A percentile compares a stretch with the other conserved stretches of the same genome.
phyloP scores from a whole-genome alignment of 1,284 basidiomycete species.

The Lignosus rhinocerotis region DNA sequence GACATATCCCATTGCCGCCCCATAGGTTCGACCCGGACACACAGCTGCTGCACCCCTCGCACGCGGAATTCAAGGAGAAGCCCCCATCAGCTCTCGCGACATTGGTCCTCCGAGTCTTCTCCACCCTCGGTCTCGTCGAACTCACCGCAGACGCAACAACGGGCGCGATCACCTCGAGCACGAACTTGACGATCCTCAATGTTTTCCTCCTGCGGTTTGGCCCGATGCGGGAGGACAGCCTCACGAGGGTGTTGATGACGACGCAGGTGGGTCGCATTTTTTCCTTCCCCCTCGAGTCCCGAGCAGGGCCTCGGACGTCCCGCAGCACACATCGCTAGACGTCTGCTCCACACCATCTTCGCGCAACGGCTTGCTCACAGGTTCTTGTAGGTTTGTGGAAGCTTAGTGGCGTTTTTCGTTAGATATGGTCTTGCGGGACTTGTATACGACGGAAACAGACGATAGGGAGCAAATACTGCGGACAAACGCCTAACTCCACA shows the following conservation, averaged over 20 bases:
- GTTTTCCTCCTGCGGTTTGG: slow-evolving; percentile 77
- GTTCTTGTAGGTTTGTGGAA: slow-evolving; percentile 46
- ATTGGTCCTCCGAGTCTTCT: slow-evolving; percentile 58
- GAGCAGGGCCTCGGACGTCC: too few species aligned
- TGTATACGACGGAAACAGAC: slow-evolving; percentile 87
- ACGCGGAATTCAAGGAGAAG: slow-evolving; percentile 56
- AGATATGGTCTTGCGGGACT: slow-evolving; percentile 86
- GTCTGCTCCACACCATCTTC: too few species aligned
- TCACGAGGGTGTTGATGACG: slow-evolving; percentile 72
- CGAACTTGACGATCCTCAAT: slow-evolving; percentile 82
- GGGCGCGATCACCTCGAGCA: slow-evolving; percentile 64
- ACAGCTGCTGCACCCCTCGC: slow-evolving; percentile 75
- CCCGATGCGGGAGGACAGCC: slow-evolving; percentile 76
- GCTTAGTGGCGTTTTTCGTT: slow-evolving; percentile 76
- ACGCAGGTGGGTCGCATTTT: slow-evolving; percentile 56
- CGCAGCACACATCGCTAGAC: too few species aligned
- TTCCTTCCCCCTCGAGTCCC: neutral
- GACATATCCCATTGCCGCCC: slow-evolving; percentile 10
- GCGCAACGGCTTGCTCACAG: neutral
- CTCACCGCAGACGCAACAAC: slow-evolving; percentile 57
- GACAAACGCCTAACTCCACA: too few species aligned
- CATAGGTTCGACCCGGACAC: slow-evolving; percentile 72
- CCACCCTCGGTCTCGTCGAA: slow-evolving; percentile 65
- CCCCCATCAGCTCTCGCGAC: slow-evolving; percentile 49
- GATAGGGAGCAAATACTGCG: slow-evolving; percentile 39